A percentile compares a stretch with the other conserved stretches of the same genome.
These are phyloP conservation scores for Helotiales sp. DNA, from an alignment of 2,329 filamentous ascomycete species.

Conservation along the genomic window DNA sequence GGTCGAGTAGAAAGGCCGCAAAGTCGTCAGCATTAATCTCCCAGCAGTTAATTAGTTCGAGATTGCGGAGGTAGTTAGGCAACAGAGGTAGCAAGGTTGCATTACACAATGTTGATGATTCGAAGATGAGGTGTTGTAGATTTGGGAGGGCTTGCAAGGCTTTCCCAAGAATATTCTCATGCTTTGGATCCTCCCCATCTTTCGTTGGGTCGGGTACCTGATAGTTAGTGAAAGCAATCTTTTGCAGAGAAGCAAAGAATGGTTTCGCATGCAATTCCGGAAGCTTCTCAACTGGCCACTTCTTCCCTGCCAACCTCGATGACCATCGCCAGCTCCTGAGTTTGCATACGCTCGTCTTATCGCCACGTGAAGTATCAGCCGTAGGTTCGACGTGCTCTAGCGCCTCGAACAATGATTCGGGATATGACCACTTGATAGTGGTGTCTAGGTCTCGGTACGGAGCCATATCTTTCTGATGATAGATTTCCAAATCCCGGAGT, in stretches of 20 bases:
- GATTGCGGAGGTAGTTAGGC: constrained; percentile 62
- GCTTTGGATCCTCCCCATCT: constrained; percentile 37
- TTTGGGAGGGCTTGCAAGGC: constrained; percentile 56
- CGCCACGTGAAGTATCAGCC: constrained; percentile 26
- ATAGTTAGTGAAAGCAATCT: constrained; percentile 63
- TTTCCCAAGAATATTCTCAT: constrained; percentile 42
- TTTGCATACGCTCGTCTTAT: constrained; percentile 32
- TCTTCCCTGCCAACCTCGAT: constrained; percentile 48
- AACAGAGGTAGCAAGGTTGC: constrained; percentile 66
- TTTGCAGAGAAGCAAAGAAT: constrained; percentile 57
- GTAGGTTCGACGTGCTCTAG: constrained; percentile 56
- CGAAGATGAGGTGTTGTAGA: constrained; percentile 68
- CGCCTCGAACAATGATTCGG: constrained; percentile 62
- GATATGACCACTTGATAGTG: constrained; percentile 68
- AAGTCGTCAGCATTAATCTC: constrained; percentile 69
- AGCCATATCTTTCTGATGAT: constrained; percentile 66
- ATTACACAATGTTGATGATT: constrained; percentile 73
- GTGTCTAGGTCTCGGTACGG: constrained; percentile 61
- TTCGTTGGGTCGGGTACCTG: constrained; percentile 50
- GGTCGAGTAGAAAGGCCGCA: constrained; percentile 61
- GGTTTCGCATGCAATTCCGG: constrained; percentile 51
- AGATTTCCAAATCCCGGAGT: constrained; percentile 69
- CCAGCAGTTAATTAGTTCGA: constrained; percentile 80
- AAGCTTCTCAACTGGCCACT: constrained; percentile 50
- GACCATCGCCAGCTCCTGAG: constrained; percentile 64